Base-by-base conservation (phyloP, 306 rosid genomes). In the Gynostemma pentaphyllum region DNA sequence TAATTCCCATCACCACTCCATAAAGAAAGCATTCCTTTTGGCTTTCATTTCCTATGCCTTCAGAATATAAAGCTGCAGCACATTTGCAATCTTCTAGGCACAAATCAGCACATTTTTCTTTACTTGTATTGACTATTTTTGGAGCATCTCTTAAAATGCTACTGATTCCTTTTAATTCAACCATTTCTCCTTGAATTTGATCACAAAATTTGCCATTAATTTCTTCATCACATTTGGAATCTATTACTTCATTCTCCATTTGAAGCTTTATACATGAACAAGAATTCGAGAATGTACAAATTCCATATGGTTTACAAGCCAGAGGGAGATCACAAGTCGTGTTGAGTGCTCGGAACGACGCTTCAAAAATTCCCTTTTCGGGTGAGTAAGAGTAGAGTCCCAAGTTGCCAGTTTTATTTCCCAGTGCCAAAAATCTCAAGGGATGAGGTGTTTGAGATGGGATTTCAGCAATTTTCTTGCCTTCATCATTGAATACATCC, bases 311-410 rank as follows among this genome's bases (percentile, higher is more conserved):
- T 27, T 45, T 72, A 71, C 98, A 92, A 9, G 96, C 72, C 70
- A 82, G 47, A 14, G 98, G 96, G 78, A 86, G 98, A 68, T 92
- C 96, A 66, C 98, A 88, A 1, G 94, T 86, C 6, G 50, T 79
- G 69, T 84, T 84, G 23, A 92, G 85, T 42, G 95, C 99, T 75
- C 80, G 90, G 69, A 82, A 88, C 23, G 95, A 67, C 13, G 94
- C 81, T 67, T 84, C 96, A 71, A 88, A 88, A 28, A 71, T 80
- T 0, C 65, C 67, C 48, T 69, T 74, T 65, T 75, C 74, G 0
- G 78, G 56, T 26, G 95, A 82, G 72, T 84, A 88, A 69, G 70
- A 86, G 42, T 82, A 92, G 0, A 88, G 87, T 16, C 96, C 95
- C 34, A 88, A 50, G 51, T 92, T 88, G 53, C 99, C 99, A 24